A percentile compares a stretch with the other conserved stretches of the same genome.
phyloP scores from a whole-genome alignment of 345 rosid genomes.

The Lepidium aucheri region DNA sequence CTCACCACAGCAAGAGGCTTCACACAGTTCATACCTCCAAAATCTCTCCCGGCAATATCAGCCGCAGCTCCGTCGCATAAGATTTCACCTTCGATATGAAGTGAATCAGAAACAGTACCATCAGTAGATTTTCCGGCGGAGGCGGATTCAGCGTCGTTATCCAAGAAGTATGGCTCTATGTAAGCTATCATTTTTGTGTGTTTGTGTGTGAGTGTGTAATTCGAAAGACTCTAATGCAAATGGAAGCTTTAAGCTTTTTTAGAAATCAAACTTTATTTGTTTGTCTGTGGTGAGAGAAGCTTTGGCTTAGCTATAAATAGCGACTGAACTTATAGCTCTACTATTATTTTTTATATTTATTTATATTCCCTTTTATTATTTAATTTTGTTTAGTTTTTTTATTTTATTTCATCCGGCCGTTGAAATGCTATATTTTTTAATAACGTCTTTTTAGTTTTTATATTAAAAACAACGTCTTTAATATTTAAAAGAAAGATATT shows the following conservation, averaged over 20 bases:
- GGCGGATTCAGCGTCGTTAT: constrained; percentile 54
- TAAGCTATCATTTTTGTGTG: constrained; percentile 58
- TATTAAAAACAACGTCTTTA: too few relatives aligned
- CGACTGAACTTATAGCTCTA: constrained; percentile 20
- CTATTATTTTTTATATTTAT: not conserved
- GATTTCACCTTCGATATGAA: constrained; percentile 49
- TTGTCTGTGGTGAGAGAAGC: constrained; percentile 27
- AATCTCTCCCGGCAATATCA: constrained; percentile 50
- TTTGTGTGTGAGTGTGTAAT: not conserved
- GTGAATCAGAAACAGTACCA: constrained; percentile 36
- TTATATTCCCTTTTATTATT: not conserved
- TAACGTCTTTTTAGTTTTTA: not conserved
- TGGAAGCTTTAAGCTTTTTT: constrained; percentile 17
- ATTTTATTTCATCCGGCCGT: constrained; percentile 16
- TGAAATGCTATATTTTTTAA: constrained; percentile 7
- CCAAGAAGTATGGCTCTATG: constrained; percentile 55
- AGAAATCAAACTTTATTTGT: constrained; percentile 12
- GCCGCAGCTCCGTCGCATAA: constrained; percentile 23
- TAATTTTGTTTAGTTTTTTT: not conserved
- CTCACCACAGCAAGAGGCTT: constrained; percentile 57
- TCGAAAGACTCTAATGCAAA: constrained; percentile 9
- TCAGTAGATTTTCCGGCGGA: constrained; percentile 18
- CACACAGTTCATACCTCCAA: constrained; percentile 64
- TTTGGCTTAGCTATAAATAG: constrained; percentile 28
- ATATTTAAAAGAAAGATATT: constrained; percentile 1